Percentiles rank a stretch among this genome's conserved stretches.
phyloP scores from a whole-genome alignment of 176 grass and related monocot genomes.

The Coix lacrymajobi region DNA sequence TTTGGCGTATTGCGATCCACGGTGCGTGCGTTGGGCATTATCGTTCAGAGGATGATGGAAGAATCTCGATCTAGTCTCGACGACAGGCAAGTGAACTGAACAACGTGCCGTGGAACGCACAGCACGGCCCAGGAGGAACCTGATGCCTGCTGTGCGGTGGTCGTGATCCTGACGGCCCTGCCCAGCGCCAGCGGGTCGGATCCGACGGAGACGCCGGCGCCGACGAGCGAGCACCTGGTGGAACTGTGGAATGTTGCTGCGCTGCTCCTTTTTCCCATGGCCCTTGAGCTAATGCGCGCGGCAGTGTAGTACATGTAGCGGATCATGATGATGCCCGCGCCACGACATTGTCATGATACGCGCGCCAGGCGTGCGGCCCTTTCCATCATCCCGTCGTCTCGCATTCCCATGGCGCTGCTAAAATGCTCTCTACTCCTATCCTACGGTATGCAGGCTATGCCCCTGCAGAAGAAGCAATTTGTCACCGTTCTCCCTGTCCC shows the following conservation, averaged over 20 bases:
- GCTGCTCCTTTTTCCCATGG: background rate
- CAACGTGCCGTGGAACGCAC: background rate
- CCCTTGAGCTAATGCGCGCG: background rate
- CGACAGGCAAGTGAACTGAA: background rate
- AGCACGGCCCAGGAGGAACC: background rate
- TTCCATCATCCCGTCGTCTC: slow-evolving; percentile 31
- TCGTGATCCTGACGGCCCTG: background rate
- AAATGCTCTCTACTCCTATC: background rate
- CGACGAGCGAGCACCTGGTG: background rate
- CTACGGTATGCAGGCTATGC: background rate
- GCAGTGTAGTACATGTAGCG: background rate
- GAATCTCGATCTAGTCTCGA: background rate
- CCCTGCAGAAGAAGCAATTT: no score
- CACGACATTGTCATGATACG: background rate
- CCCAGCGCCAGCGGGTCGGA: background rate
- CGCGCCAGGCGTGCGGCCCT: background rate
- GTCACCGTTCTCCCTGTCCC: background rate
- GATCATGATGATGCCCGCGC: background rate
- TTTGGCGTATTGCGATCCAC: no score
- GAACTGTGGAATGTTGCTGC: background rate
- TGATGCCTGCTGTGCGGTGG: background rate
- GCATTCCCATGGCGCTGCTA: slow-evolving; percentile 19
- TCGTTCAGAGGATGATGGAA: background rate
- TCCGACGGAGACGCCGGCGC: background rate
- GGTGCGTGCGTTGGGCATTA: no score